These are phyloP conservation scores for Arthrocladium fulminans DNA, from an alignment of 2,329 filamentous ascomycete genomes.

Conservation along the genomic window DNA sequence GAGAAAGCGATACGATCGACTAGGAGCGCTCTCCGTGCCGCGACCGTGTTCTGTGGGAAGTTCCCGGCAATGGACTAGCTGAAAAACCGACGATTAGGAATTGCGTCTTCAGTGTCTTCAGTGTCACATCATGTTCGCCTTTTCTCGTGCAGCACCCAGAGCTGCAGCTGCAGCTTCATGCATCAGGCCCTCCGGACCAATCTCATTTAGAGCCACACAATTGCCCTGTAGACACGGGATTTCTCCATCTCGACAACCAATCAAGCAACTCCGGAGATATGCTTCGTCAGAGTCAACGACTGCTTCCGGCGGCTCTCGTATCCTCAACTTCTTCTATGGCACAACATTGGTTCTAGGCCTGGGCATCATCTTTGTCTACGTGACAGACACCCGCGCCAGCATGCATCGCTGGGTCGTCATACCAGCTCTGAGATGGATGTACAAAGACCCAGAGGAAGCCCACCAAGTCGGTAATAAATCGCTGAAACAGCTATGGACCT, in stretches of 20 bases:
- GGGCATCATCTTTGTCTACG: slow-evolving; percentile 53
- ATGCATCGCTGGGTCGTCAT: slow-evolving; percentile 59
- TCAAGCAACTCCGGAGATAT: slow-evolving; percentile 8
- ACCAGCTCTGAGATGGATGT: slow-evolving; percentile 34
- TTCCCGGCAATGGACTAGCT: no score
- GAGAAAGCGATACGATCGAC: neutral
- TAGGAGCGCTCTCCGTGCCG: neutral
- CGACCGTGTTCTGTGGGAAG: no score
- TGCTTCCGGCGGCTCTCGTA: slow-evolving; percentile 23
- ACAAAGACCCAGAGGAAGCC: slow-evolving; percentile 63
- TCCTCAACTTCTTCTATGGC: slow-evolving; percentile 45
- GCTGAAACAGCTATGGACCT: slow-evolving; percentile 62
- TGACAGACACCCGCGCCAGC: slow-evolving; percentile 65
- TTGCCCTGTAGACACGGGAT: neutral
- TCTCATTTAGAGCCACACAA: neutral
- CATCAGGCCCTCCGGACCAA: neutral
- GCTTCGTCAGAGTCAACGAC: slow-evolving; percentile 26
- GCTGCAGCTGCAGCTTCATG: neutral
- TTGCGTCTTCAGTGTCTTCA: no score
- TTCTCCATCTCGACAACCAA: neutral
- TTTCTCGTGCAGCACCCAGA: neutral
- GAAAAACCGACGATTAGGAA: no score
- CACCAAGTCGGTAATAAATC: slow-evolving; percentile 68
- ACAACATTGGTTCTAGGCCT: slow-evolving; percentile 44
- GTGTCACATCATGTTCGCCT: neutral